phyloP scores from a whole-genome alignment of 208 protist species.

The Borovskyia barvae region DNA sequence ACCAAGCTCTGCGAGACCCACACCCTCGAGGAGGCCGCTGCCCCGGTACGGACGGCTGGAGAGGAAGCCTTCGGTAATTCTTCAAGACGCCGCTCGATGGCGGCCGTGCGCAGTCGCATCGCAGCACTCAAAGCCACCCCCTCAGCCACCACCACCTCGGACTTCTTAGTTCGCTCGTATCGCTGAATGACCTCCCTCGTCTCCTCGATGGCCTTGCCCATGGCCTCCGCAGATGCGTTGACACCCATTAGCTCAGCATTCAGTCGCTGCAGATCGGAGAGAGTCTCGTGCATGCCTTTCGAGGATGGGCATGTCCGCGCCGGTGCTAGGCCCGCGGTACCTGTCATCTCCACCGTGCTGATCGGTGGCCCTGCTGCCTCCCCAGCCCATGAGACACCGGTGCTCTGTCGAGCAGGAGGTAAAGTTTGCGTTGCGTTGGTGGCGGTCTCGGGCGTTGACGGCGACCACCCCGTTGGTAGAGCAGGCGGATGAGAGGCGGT shows the following conservation, averaged over 20 bases:
- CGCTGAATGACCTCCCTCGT: constrained; percentile 57
- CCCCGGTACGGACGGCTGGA: background rate
- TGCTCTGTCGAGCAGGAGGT: background rate
- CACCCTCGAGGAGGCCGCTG: background rate
- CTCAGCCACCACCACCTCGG: constrained; percentile 44
- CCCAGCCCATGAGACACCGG: constrained; percentile 8
- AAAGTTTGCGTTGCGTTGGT: background rate
- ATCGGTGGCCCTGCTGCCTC: background rate
- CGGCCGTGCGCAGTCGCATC: constrained; percentile 50
- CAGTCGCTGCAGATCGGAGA: constrained; percentile 58
- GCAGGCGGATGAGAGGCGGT: background rate
- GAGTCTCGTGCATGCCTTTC: constrained; percentile 49
- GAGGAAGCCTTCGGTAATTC: constrained; percentile 15
- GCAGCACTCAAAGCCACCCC: constrained; percentile 49
- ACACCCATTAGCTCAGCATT: constrained; percentile 59
- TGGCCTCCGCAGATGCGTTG: constrained; percentile 63
- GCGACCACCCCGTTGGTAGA: background rate
- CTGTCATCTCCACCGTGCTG: constrained; percentile 1
- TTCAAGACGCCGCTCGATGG: constrained; percentile 55
- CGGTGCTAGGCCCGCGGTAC: background rate
- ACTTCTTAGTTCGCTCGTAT: constrained; percentile 44
- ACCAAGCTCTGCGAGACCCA: constrained; percentile 6
- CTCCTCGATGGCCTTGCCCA: constrained; percentile 73
- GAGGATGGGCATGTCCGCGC: too few relatives aligned
- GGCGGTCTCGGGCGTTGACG: background rate